A percentile compares a stretch with the other conserved stretches of the same genome.
Conservation (phyloP, 805 yeast genomes). For the Wickerhamiella lipophila region DNA sequence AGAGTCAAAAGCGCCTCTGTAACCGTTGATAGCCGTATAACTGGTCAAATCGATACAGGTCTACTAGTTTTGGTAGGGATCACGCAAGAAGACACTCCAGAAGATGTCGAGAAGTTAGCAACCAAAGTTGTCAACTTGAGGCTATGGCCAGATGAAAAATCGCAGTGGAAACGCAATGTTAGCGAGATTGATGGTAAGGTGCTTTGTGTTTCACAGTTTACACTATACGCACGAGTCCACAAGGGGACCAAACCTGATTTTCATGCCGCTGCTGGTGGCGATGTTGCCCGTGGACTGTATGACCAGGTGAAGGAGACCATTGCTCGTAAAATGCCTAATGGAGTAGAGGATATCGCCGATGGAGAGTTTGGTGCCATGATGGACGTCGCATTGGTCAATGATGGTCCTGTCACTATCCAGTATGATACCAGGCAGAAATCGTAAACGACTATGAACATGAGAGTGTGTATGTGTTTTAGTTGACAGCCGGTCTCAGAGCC, state of each 20-base stretch:
- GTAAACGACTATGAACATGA: too few species aligned
- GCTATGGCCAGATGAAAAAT: conserved; percentile 58
- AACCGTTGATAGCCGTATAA: conserved; percentile 54
- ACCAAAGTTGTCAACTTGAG: conserved; percentile 53
- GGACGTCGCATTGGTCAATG: conserved; percentile 81
- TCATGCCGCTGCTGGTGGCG: conserved; percentile 81
- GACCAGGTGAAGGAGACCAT: conserved; percentile 32
- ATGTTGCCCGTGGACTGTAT: conserved; percentile 38
- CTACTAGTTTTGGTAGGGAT: conserved; percentile 76
- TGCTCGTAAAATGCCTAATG: conserved; percentile 28
- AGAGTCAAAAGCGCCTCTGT: conserved; percentile 84
- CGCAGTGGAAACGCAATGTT: conserved; percentile 67
- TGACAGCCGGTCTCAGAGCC: too few species aligned
- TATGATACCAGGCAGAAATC: conserved; percentile 45
- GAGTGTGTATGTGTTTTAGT: too few species aligned
- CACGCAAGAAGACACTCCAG: conserved; percentile 59
- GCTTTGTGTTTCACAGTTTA: conserved; percentile 83
- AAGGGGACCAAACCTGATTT: conserved; percentile 95
- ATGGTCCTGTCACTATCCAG: conserved; percentile 85
- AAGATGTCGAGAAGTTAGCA: conserved; percentile 58
- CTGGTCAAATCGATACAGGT: conserved; percentile 65
- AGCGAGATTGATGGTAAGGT: conserved; percentile 59
- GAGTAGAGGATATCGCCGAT: conserved; percentile 58
- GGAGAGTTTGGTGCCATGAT: conserved; percentile 96
- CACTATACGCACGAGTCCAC: conserved; percentile 68